A percentile compares a stretch with the other conserved stretches of the same genome.
These are phyloP conservation scores for Pleurotus eryngii DNA, from an alignment of 768 basidiomycete species.

Conservation along the genomic window DNA sequence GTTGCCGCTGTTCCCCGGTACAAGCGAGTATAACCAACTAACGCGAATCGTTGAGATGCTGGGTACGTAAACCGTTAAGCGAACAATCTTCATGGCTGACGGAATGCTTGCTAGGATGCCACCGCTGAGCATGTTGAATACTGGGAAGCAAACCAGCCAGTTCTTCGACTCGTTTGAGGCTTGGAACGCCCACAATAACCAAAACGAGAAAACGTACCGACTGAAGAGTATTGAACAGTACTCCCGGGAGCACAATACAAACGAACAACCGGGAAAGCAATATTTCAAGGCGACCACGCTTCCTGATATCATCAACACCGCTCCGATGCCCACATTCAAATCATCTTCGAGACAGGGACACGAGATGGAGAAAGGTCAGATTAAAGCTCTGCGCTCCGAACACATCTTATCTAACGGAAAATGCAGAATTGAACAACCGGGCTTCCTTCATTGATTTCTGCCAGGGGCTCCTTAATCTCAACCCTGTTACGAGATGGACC, in stretches of 20 bases:
- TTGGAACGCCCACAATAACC: slow-evolving; percentile 62
- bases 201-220: slow-evolving; percentile 79
- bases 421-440: slow-evolving; percentile 85
- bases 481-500: slow-evolving; percentile 94
- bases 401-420: not conserved
- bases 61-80: slow-evolving; percentile 57
- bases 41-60: slow-evolving; percentile 95
- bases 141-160: slow-evolving; percentile 90
- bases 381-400: slow-evolving; percentile 3
- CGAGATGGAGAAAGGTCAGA: slow-evolving; percentile 87
- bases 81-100: not conserved
- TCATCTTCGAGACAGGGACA: slow-evolving; percentile 61
- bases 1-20: slow-evolving; percentile 94
- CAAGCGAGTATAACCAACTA: slow-evolving; percentile 98
- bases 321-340: slow-evolving; percentile 88
- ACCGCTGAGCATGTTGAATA: slow-evolving; percentile 90
- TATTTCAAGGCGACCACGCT: slow-evolving; percentile 95
- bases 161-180: slow-evolving; percentile 81
- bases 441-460: slow-evolving; percentile 98
- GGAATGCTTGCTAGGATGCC: slow-evolving; percentile 58
- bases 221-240: slow-evolving; percentile 95
- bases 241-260: slow-evolving; percentile 88
- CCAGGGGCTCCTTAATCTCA: slow-evolving; percentile 88
- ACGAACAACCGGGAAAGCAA: slow-evolving; percentile 98
- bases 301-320: slow-evolving; percentile 93